Evolutionary conservation across 148 eudicot genomes (phyloP), one percentile per base, ranked within the genome.

Genomic region (Spergularia bocconei): DNA sequence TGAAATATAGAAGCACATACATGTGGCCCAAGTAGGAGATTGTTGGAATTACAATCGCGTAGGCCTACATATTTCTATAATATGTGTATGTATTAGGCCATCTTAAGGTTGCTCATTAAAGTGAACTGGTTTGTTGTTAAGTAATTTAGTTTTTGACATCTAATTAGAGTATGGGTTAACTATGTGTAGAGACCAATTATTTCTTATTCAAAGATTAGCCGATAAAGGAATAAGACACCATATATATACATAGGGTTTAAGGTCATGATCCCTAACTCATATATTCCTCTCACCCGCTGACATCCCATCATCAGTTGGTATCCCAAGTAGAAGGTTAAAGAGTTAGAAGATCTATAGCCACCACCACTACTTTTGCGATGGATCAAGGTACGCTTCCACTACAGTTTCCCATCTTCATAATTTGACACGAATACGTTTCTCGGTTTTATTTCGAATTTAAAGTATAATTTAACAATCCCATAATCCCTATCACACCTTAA

Each of bases 11-110:
- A 61, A 8, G 65, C 4, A 61, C 4, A 23, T 25, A 25, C 38
- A 61, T 61, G 36, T 61, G 16, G 39, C 38, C 39, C 13, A 61
- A 61, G 65, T 61, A 38, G 16, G 65, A 61, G 65, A 61, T n/a
- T n/a, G n/a, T n/a, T n/a, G n/a, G n/a, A n/a, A n/a, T n/a, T n/a
- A n/a, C n/a, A n/a, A n/a, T n/a, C 7, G 21, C 13, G 10, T 59
- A 13, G 63, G 21, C 20, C 63, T 58, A 58, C 63, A 14, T 17
- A 14, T 14, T 55, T 17, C n/a, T n/a, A 56, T 13, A n/a, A 13
- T 56, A 56, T 56, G 60, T 56, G 14, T 16, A 56, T 56, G 7
- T 15, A 56, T n/a, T n/a, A n/a, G 19, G 20, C 60, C 14, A 56
- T 56, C 60, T 56, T 56, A 56, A 56, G 19, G 19, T 56, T 16